Evolutionary conservation across 208 protist genomes (phyloP).

Genomic region (Balamuthia mandrillaris): DNA sequence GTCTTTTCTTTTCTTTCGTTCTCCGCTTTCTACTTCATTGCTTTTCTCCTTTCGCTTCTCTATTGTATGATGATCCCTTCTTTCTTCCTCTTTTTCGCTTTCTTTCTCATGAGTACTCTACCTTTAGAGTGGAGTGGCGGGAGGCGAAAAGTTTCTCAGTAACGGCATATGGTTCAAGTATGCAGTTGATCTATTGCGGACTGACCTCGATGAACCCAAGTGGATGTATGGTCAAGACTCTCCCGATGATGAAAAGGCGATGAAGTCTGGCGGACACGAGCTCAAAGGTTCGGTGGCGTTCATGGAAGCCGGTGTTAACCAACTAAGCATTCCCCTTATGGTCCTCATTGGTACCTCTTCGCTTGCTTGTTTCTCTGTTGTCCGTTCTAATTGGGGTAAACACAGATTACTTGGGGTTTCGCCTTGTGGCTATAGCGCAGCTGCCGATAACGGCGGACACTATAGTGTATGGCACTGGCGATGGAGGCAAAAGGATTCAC

Average conservation of each 20-base stretch:
- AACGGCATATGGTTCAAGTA: background rate
- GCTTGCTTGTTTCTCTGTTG: background rate
- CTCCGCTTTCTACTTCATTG: no score
- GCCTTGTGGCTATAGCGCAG: background rate
- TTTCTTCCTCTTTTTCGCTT: no score
- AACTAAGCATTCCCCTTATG: background rate
- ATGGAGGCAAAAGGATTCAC: background rate
- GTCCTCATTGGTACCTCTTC: background rate
- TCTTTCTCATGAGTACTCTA: no score
- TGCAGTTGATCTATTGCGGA: background rate
- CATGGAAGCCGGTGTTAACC: background rate
- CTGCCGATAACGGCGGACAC: background rate
- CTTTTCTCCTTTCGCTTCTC: no score
- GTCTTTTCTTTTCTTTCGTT: no score
- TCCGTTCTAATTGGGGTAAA: background rate
- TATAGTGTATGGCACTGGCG: constrained; percentile 1
- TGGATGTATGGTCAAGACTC: constrained; percentile 5
- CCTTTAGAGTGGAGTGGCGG: no score
- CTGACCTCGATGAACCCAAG: no score
- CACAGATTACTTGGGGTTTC: background rate
- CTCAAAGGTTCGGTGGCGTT: constrained; percentile 15
- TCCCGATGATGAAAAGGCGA: constrained; percentile 7
- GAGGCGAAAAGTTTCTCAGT: no score
- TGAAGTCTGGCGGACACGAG: constrained; percentile 24
- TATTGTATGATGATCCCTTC: no score